Conservation (phyloP, 106 monocot species). For the Dioscorea zingiberensis region DNA sequence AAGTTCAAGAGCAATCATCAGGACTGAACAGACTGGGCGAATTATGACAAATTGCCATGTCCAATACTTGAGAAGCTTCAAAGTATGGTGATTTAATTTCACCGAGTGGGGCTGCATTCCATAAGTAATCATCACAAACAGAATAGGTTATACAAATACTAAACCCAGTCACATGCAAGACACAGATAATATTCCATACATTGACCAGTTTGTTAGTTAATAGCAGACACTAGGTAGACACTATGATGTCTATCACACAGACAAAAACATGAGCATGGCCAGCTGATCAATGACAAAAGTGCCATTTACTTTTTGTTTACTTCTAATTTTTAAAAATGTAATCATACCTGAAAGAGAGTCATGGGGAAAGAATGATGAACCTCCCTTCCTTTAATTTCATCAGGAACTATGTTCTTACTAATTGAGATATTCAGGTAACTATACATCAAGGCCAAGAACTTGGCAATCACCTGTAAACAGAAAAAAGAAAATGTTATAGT, state of each 20-base stretch:
- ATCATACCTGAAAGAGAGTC: slow-evolving; percentile 39
- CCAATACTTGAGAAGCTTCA: slow-evolving; percentile 87
- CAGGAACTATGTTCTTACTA: slow-evolving; percentile 90
- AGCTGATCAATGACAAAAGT: too few species aligned
- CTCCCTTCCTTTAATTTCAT: slow-evolving; percentile 94
- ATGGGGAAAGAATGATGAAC: slow-evolving; percentile 94
- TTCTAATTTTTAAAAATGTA: too few species aligned
- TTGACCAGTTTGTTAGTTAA: too few species aligned
- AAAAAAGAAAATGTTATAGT: slow-evolving; percentile 7
- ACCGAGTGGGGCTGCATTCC: slow-evolving; percentile 64
- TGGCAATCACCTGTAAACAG: slow-evolving; percentile 79
- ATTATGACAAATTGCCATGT: slow-evolving; percentile 98
- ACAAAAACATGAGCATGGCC: too few species aligned
- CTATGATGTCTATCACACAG: too few species aligned
- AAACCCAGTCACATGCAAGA: too few species aligned
- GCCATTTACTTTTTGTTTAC: too few species aligned
- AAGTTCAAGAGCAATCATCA: slow-evolving; percentile 72
- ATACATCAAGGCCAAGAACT: slow-evolving; percentile 98
- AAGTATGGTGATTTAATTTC: slow-evolving; percentile 66
- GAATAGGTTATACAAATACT: too few species aligned
- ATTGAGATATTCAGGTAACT: slow-evolving; percentile 98
- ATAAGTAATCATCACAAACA: not conserved
- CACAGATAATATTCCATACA: too few species aligned
- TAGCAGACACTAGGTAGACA: too few species aligned
- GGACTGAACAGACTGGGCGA: slow-evolving; percentile 79